A percentile compares a stretch with the other conserved stretches of the same genome.
These are phyloP conservation scores for Pholiota molesta DNA, from an alignment of 768 basidiomycete species.

Conservation along the genomic window DNA sequence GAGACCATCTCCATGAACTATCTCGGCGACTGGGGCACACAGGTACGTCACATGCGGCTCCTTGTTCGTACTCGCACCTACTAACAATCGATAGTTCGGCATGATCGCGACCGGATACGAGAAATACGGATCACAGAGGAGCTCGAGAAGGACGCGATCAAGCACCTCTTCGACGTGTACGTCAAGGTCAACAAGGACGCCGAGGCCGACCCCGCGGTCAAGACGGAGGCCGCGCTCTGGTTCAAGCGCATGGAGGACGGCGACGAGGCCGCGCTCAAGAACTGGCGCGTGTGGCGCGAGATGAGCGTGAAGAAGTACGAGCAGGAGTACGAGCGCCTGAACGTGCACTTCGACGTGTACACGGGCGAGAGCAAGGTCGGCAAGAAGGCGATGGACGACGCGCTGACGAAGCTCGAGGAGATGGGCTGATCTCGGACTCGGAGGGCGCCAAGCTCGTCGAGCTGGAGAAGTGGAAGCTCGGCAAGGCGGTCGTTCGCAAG, in stretches of 20 bases:
- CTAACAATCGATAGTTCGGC: conserved; percentile 59
- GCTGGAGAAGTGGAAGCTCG: conserved; percentile 87
- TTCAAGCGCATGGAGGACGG: conserved; percentile 97
- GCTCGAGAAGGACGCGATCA: conserved; percentile 87
- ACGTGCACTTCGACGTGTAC: conserved; percentile 91
- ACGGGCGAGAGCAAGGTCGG: conserved; percentile 87
- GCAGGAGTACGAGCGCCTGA: conserved; percentile 85
- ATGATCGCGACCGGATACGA: conserved; percentile 90
- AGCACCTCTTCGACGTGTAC: conserved; percentile 93
- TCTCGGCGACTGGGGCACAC: conserved; percentile 98
- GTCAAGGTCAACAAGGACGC: conserved; percentile 92
- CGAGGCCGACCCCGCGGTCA: conserved; percentile 69
- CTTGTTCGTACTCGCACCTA: background rate
- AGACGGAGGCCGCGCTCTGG: conserved; percentile 76
- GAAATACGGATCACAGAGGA: conserved; percentile 85
- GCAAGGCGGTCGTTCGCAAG: conserved; percentile 89
- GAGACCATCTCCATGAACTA: conserved; percentile 92
- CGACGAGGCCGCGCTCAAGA: conserved; percentile 77
- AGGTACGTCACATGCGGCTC: conserved; percentile 52
- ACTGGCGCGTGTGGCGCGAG: conserved; percentile 94
- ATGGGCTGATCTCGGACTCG: conserved; percentile 73
- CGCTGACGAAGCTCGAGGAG: conserved; percentile 66
- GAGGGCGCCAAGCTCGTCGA: conserved; percentile 88
- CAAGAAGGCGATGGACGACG: conserved; percentile 71
- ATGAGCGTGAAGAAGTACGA: conserved; percentile 89